A percentile compares a stretch with the other conserved stretches of the same genome.
Conservation (phyloP, 2,329 filamentous ascomycete species). For the Grosmannia huntii region DNA sequence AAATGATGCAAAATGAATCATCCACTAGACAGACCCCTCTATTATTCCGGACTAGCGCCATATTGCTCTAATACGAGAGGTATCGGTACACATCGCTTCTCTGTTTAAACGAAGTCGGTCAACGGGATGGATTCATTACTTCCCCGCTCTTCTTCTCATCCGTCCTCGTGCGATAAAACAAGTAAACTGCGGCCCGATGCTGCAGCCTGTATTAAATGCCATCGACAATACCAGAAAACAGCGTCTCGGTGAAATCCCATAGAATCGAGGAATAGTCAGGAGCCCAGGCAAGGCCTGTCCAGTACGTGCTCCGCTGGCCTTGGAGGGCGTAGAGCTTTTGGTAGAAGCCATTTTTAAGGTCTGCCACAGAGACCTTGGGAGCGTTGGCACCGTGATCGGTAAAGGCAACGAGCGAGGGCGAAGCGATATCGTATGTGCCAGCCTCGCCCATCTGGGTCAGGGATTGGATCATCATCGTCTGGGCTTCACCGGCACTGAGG, state of each 20-base stretch:
- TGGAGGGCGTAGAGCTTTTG: not conserved
- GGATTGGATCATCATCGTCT: not conserved
- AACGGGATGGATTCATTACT: no score
- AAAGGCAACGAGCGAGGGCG: not conserved
- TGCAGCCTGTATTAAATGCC: no score
- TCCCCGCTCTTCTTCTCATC: no score
- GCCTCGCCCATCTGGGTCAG: not conserved
- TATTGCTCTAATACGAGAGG: not conserved
- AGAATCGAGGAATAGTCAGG: not conserved
- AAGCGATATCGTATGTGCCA: not conserved
- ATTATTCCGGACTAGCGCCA: not conserved
- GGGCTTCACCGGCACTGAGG: not conserved
- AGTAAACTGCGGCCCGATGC: no score
- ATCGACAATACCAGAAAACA: not conserved
- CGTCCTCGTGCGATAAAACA: no score
- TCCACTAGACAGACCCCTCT: conserved; percentile 8
- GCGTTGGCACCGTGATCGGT: not conserved
- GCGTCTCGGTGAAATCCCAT: not conserved
- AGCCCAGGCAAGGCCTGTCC: not conserved
- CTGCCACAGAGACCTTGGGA: not conserved
- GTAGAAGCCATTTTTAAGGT: not conserved
- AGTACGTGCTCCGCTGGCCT: not conserved
- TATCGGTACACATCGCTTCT: not conserved
- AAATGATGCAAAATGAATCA: conserved; percentile 14
- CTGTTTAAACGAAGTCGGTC: not conserved